Evolutionary conservation across 2,329 filamentous ascomycete genomes (phyloP), one percentile per base, ranked within the genome.

Genomic region (Penicillium sclerotigenum): DNA sequence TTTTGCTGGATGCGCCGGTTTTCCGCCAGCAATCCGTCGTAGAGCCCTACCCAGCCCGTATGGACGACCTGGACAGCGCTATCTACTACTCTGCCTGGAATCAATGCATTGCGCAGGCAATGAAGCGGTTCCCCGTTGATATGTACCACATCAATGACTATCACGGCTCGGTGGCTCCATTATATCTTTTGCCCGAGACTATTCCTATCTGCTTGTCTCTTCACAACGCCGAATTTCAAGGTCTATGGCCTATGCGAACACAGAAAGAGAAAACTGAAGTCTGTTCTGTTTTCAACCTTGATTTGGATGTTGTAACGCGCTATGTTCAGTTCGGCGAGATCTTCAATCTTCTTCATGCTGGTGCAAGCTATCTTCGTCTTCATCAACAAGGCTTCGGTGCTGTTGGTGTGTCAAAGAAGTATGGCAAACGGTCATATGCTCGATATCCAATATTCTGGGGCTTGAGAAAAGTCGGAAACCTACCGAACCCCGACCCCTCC

Each of bases 71-170:
- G 52, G 83, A 86, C 59, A 84, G 81, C 59, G 86, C 86, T 13
- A 83, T 88, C 45, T 86, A 87, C 71, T 88, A 88, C 67, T 87
- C 83, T 2, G 84, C 84, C 3, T 88, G 86, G 86, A 88, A 88
- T 60, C 83, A 84, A 68, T 88, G 86, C 67, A 87, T 88, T 63
- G 84, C 85, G 8, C 79, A 85, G 61, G 75, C 84, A 1, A 81
- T 87, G 61, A 79, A 80, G 54, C 81, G 86, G 16, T 88, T 88
- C 67, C 79, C 81, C 0, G 76, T 85, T 56, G 83, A 86, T 62
- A 67, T 87, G n/a, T 87, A 87, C 68, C 84, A 87, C 66, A 83
- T 86, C 68, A 87, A 87, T 70, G 84, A 85, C 65, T 87, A 86
- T 65, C 84, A 87, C 60, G 84, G 84, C 51, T 81, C 83, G 4